Evolutionary conservation across 352 stramenopile species (phyloP).

Genomic region (Phytopythium delawarense): DNA sequence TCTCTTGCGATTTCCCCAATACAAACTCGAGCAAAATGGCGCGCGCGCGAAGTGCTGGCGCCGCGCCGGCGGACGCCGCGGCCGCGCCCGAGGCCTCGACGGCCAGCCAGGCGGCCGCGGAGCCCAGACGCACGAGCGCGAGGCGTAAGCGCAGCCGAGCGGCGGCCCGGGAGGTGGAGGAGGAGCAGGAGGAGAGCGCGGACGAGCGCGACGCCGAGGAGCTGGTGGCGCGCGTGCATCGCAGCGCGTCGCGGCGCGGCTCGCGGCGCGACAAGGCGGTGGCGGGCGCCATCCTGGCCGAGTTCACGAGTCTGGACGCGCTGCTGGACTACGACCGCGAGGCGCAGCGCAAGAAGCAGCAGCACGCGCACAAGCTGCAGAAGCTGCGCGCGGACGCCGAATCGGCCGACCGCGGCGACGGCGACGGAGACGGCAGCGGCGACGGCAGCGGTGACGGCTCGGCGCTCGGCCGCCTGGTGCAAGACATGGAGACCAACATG

Average conservation of each 20-base stretch:
- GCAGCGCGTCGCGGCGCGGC: conserved; percentile 36
- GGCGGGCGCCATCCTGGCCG: conserved; percentile 34
- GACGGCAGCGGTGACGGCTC: conserved; percentile 15
- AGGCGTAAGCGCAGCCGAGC: conserved; percentile 9
- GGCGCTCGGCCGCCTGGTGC: conserved; percentile 58
- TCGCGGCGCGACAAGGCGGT: conserved; percentile 28
- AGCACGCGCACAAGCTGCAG: conserved; percentile 49
- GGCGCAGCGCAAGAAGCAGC: conserved; percentile 55
- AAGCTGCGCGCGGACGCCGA: conserved; percentile 52
- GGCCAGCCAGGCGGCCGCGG: background rate
- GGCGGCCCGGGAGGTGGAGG: background rate
- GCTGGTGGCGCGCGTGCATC: conserved; percentile 36
- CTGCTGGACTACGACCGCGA: conserved; percentile 57
- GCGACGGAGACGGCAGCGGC: background rate
- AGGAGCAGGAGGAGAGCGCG: background rate
- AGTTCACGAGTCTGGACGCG: conserved; percentile 77
- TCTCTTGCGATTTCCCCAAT: background rate
- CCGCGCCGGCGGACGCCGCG: background rate
- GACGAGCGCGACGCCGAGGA: conserved; percentile 32
- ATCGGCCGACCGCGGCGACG: background rate
- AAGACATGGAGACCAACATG: conserved; percentile 66
- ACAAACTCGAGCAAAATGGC: background rate
- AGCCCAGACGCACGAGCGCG: conserved; percentile 7
- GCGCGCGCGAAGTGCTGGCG: background rate
- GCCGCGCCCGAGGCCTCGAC: background rate